Percentiles rank a stretch among this genome's conserved stretches.
These are phyloP conservation scores for Magnolia sinica DNA, from an alignment of 164 flowering plant species.

Conservation along the genomic window DNA sequence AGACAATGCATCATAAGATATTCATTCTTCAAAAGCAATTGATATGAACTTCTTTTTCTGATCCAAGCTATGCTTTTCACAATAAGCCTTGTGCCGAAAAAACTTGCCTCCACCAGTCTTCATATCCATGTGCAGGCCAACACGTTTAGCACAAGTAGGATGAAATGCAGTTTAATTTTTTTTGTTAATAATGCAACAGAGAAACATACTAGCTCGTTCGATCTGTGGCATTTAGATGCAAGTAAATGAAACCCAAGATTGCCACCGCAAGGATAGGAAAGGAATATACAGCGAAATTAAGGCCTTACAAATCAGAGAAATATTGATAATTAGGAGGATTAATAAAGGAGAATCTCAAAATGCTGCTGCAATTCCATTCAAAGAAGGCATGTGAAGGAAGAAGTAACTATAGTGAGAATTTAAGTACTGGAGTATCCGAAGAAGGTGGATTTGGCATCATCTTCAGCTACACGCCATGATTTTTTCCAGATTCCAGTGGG, in stretches of 20 bases:
- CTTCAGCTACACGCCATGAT: slow-evolving; percentile 66
- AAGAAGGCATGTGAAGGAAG: neutral
- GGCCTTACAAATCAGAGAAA: slow-evolving; percentile 35
- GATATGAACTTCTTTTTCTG: no score
- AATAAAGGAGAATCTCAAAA: no score
- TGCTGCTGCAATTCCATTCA: neutral
- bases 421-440: slow-evolving; percentile 57
- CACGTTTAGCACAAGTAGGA: no score
- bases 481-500: slow-evolving; percentile 71
- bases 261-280: slow-evolving; percentile 57
- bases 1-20: no score
- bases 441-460: slow-evolving; percentile 30
- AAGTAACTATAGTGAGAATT: neutral
- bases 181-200: no score
- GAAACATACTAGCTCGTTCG: slow-evolving; percentile 45
- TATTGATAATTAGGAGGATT: neutral
- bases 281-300: slow-evolving; percentile 54
- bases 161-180: no score
- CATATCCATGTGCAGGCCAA: no score
- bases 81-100: no score
- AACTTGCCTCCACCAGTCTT: no score
- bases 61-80: no score
- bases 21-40: no score
- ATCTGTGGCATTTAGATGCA: slow-evolving; percentile 32
- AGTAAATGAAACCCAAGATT: slow-evolving; percentile 48